Percentiles rank a stretch among this genome's conserved stretches.
phyloP scores from a whole-genome alignment of 202 grass and related monocot genomes.

The Zizania palustris region DNA sequence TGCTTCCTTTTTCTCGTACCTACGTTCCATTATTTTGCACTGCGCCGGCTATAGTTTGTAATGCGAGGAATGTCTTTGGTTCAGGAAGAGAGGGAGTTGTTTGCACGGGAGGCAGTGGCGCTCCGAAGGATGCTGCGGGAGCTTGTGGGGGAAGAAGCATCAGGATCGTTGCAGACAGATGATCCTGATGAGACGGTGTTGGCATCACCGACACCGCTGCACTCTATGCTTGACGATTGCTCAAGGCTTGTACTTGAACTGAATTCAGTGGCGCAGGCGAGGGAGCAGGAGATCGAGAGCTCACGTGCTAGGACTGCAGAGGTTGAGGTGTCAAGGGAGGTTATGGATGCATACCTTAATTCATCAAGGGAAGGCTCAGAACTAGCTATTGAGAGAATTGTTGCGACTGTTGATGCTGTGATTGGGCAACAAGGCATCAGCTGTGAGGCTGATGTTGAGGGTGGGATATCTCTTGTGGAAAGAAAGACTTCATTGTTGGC shows the following conservation, averaged over 20 bases:
- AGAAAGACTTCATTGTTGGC: constrained; percentile 58
- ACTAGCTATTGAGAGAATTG: constrained; percentile 54
- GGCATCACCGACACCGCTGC: constrained; percentile 46
- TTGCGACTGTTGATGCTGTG: constrained; percentile 58
- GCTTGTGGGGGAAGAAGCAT: constrained; percentile 47
- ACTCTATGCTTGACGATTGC: constrained; percentile 85
- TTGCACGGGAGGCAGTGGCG: constrained; percentile 60
- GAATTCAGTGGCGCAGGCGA: constrained; percentile 47
- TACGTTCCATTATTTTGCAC: constrained; percentile 5
- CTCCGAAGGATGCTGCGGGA: constrained; percentile 63
- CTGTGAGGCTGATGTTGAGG: constrained; percentile 43
- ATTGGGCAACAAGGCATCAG: constrained; percentile 49
- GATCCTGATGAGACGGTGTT: constrained; percentile 45
- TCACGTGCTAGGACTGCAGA: constrained; percentile 55
- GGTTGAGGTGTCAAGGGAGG: constrained; percentile 55
- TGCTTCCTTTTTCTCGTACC: constrained; percentile 27
- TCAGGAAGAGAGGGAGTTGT: constrained; percentile 89
- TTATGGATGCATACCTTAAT: constrained; percentile 66
- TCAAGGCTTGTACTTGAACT: constrained; percentile 68
- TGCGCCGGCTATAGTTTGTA: not conserved
- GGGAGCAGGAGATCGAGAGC: constrained; percentile 74
- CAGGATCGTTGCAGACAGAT: constrained; percentile 25
- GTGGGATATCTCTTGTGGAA: constrained; percentile 61
- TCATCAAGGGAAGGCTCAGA: constrained; percentile 59
- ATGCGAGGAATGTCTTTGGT: constrained; percentile 41